Base-by-base conservation (phyloP, 768 basidiomycete genomes). In the Pleurotus djamor region DNA sequence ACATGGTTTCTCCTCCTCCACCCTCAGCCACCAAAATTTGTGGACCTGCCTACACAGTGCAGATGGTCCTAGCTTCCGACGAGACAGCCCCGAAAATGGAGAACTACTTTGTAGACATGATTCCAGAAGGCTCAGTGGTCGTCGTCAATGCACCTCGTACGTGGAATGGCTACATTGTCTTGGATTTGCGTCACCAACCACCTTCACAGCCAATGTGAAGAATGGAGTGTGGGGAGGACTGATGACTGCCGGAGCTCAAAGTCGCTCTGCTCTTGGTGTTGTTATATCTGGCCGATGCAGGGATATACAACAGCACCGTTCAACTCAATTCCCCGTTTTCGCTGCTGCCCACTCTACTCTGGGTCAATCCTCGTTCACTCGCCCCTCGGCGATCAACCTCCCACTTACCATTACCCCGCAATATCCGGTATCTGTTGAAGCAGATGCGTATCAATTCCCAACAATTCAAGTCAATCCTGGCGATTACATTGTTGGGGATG, bases 211-310 rank as follows among this genome's bases (percentile, higher is more conserved):
- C 7, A 14, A 85, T 58, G 75, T 79, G 33, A 89, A 88, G 71
- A 89, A 86, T 65, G 92, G 92, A 4, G 91, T 94, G 5, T 96
- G 94, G 94, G 94, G 94, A 28, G 94, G 94, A 16, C 83, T 93
- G 51, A 93, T 94, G 93, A 87, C 92, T 10, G 90, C 91, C 0
- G 92, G 92, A 17, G 94, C 94, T 1, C 83, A 85, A 67, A 82
- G 84, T 10, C 85, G 87, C 58, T 82, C 82, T 16, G 87, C 86
- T 10, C 75, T 76, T 21, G 94, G 92, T 9, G 92, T 89, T 48
- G 77, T 96, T 43, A 88, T 96, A 60, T 91, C 88, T 45, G 92
- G 92, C 8, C 84, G 92, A 14, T 92, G 90, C 73, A 83, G 95
- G 66, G 95, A 97, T 72, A 69, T 94, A 9, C 78, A 80, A 4